These are phyloP conservation scores for Berberis thunbergii DNA, from an alignment of 164 flowering plant species.

Conservation along the genomic window DNA sequence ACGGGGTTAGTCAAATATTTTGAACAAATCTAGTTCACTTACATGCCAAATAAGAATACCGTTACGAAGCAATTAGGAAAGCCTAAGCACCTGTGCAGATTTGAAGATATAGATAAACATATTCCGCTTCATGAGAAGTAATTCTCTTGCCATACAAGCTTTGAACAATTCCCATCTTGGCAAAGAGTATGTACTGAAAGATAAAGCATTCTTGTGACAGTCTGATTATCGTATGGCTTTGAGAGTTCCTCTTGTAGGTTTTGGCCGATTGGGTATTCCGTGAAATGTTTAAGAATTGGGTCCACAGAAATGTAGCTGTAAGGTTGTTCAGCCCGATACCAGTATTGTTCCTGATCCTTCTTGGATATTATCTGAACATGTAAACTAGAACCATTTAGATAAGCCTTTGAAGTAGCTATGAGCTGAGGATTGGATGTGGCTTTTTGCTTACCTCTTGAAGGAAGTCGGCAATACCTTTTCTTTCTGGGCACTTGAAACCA, in stretches of 20 bases:
- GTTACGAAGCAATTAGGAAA: not conserved
- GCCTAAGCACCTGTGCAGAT: slow-evolving; percentile 22
- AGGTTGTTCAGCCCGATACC: slow-evolving; percentile 13
- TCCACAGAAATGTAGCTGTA: slow-evolving; percentile 30
- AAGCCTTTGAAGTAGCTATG: not conserved
- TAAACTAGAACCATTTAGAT: not conserved
- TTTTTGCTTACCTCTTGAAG: slow-evolving; percentile 30
- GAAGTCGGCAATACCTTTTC: slow-evolving; percentile 43
- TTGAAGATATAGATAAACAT: slow-evolving; percentile 30
- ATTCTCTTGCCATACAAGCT: slow-evolving; percentile 38
- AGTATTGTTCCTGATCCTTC: slow-evolving; percentile 46
- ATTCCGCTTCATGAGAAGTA: slow-evolving; percentile 39
- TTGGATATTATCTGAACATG: slow-evolving; percentile 27
- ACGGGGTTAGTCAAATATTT: not conserved
- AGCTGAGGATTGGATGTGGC: not conserved
- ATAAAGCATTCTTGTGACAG: not conserved
- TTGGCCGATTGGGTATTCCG: slow-evolving; percentile 29
- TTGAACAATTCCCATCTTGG: slow-evolving; percentile 29
- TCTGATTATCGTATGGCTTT: not conserved
- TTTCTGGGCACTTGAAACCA: slow-evolving; percentile 37
- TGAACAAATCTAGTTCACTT: not conserved
- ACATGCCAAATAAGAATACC: not conserved
- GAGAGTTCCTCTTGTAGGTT: not conserved
- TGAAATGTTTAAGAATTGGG: slow-evolving; percentile 32
- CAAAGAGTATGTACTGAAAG: slow-evolving; percentile 24